Evolutionary conservation across 176 grass and related monocot genomes (phyloP).

Genomic region (Carex myosuroides): DNA sequence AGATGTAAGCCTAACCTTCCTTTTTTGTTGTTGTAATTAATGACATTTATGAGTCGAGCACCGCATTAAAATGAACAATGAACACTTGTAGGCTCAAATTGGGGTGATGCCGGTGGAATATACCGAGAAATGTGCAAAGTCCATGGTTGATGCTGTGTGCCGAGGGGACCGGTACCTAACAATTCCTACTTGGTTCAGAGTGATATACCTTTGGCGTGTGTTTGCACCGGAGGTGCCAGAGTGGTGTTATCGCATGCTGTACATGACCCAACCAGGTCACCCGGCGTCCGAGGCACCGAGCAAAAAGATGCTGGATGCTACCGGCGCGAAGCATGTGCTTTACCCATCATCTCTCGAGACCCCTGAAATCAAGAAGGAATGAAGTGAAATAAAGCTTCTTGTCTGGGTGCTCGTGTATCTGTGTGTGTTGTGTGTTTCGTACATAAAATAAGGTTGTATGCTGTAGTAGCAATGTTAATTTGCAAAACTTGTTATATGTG

Average conservation of each 20-base stretch:
- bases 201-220: constrained; percentile 42
- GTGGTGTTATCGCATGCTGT: constrained; percentile 40
- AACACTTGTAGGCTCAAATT: constrained; percentile 36
- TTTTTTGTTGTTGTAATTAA: neutral
- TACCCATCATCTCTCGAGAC: constrained; percentile 44
- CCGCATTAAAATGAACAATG: neutral
- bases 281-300: neutral
- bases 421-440: neutral
- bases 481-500: neutral
- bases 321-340: constrained; percentile 34
- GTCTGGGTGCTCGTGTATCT: neutral
- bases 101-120: constrained; percentile 45
- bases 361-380: constrained; percentile 38
- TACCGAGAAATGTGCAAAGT: constrained; percentile 34
- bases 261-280: constrained; percentile 17
- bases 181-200: constrained; percentile 49
- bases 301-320: constrained; percentile 35
- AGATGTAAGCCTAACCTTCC: constrained; percentile 35
- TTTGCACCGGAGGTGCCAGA: constrained; percentile 49
- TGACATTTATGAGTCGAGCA: neutral
- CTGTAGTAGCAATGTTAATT: neutral
- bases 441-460: constrained; percentile 1
- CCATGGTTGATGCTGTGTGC: constrained; percentile 47
- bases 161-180: constrained; percentile 39
- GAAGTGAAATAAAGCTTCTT: neutral